Conservation (phyloP, 805 yeast species). For the Cyberlindnera bimundalis region DNA sequence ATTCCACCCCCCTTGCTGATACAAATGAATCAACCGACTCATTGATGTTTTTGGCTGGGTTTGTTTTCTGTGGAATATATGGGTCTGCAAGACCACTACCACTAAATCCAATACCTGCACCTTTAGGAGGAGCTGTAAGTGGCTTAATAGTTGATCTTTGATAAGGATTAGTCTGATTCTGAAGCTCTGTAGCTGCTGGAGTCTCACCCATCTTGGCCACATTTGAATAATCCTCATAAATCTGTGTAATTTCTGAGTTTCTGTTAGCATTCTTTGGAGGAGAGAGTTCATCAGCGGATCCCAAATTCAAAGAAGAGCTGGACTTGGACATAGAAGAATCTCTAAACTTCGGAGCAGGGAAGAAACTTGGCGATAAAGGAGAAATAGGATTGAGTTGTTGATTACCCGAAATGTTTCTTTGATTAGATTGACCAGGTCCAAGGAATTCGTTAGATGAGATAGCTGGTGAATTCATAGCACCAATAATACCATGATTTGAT, state of each 20-base stretch:
- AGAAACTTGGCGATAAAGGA: constrained; percentile 36
- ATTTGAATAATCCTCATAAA: constrained; percentile 31
- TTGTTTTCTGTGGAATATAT: constrained; percentile 9
- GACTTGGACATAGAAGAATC: constrained; percentile 23
- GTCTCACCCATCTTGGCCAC: constrained; percentile 19
- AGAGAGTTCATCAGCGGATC: constrained; percentile 16
- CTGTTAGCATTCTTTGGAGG: constrained; percentile 18
- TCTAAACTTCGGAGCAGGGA: constrained; percentile 33
- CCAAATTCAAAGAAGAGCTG: constrained; percentile 17
- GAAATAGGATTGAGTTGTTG: constrained; percentile 27
- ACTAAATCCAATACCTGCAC: constrained; percentile 17
- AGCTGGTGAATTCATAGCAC: constrained; percentile 54
- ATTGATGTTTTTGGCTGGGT: neutral
- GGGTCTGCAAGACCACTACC: constrained; percentile 15
- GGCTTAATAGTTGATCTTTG: constrained; percentile 5
- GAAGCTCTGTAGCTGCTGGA: neutral
- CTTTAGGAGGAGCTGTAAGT: constrained; percentile 7
- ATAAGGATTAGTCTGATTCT: neutral
- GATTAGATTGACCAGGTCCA: constrained; percentile 6
- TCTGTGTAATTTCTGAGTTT: constrained; percentile 31
- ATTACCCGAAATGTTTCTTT: constrained; percentile 11
- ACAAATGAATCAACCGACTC: constrained; percentile 6
- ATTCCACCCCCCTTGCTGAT: neutral
- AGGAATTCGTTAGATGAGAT: constrained; percentile 35
- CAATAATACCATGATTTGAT: constrained; percentile 56